Conservation (phyloP, 352 stramenopile genomes). For the Globisporangium polare region DNA sequence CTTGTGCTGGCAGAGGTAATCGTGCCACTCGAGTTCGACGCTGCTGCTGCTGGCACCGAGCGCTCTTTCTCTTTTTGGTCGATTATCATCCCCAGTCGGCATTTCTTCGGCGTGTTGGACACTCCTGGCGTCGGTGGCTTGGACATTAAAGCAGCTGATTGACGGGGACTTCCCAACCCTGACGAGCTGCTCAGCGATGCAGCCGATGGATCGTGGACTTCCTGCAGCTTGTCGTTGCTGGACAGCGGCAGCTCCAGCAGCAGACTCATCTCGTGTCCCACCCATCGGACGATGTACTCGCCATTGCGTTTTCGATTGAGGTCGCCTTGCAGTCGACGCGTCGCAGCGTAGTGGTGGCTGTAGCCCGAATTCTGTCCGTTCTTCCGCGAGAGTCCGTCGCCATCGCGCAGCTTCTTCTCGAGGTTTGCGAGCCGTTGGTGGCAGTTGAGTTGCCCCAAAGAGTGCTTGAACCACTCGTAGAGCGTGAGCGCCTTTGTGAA, state of each 20-base stretch:
- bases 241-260: slow-evolving; percentile 55
- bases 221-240: slow-evolving; percentile 40
- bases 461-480: slow-evolving; percentile 84
- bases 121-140: slow-evolving; percentile 24
- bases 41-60: neutral
- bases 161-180: slow-evolving; percentile 7
- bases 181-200: slow-evolving; percentile 6
- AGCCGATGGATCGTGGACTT: slow-evolving; percentile 28
- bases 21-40: neutral
- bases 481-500: slow-evolving; percentile 78
- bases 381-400: slow-evolving; percentile 51
- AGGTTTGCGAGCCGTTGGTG: slow-evolving; percentile 77
- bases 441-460: slow-evolving; percentile 73
- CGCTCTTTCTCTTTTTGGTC: slow-evolving; percentile 55
- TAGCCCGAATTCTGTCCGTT: slow-evolving; percentile 52
- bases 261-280: slow-evolving; percentile 79
- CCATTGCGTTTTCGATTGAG: slow-evolving; percentile 77
- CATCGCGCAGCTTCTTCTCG: slow-evolving; percentile 81
- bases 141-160: neutral
- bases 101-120: slow-evolving; percentile 57
- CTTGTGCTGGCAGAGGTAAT: neutral
- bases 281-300: slow-evolving; percentile 80
- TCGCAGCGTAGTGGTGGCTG: slow-evolving; percentile 79
- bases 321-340: slow-evolving; percentile 67
- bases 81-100: slow-evolving; percentile 40